Evolutionary conservation across 169 alveolate species (phyloP), one percentile per base, ranked within the genome.

Genomic region (Ichthyophthirius multifiliis): DNA sequence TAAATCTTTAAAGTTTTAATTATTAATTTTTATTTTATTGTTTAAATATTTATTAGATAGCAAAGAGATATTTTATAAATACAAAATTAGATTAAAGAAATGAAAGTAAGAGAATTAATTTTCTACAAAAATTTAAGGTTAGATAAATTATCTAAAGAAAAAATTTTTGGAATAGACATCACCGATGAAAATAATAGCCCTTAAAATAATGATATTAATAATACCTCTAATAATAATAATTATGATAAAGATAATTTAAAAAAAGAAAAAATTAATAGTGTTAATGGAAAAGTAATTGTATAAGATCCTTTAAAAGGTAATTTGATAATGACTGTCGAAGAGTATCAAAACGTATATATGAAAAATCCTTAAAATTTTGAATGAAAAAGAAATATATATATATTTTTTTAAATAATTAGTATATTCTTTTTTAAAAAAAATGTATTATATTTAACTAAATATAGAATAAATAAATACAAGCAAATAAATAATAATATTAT

Each of bases 291-390:
- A 23, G 16, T 55, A 27, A 55, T 55, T 27, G 71, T 55, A 15
- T 27, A 55, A 55, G 71, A 55, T 27, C 71, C 71, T 55, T 55
- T 55, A 27, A 4, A 55, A 27, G 71, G 71, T 16, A 55, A 55
- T 55, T 55, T 55, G 31, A 55, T 55, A 1, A 55, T 55, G 71
- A 55, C 71, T 27, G 31, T 55, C 9, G 4, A 55, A 27, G 71
- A 55, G 31, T 55, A 55, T 23, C 23, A 55, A 10, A 55, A 55
- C 31, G 13, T 55, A n/a, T 55, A 55, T 55, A 27, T 55, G 31
- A 55, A 27, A 55, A 39, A 55, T 23, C 71, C 71, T 55, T 15
- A 27, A 39, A 55, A 55, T n/a, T n/a, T n/a, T n/a, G n/a, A n/a
- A n/a, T n/a, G n/a, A n/a, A n/a, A n/a, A n/a, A n/a, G n/a, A n/a